Base-by-base conservation (phyloP, 192 early-diverging fungal species). In the Gryganskiella cystojenkinii region DNA sequence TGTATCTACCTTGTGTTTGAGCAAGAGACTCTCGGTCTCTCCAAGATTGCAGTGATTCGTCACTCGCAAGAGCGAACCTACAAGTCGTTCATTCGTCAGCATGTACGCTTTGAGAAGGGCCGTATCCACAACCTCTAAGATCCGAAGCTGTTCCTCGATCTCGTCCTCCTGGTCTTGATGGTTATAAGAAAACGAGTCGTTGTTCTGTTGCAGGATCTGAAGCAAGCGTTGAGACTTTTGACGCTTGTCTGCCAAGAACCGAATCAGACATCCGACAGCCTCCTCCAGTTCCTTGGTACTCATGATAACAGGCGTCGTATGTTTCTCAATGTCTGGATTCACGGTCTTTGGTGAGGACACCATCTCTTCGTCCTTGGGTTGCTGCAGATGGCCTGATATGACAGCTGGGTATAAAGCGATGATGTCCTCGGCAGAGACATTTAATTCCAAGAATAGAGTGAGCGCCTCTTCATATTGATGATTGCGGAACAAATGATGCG, bases 31-130 rank as follows among this genome's bases (percentile, higher is more conserved):
- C 72, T 97, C 96, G 50, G 90, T 89, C 53, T 93, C 90, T 64
- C 93, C 87, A 3, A 97, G 85, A 70, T 96, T 92, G 73, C 96
- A 98, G 79, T 92, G 90, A 69, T 97, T 98, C 22, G 82, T 81
- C 0, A 98, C 93, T 27, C 96, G 88, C 50, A 99, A 80, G n/a
- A 99, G 84, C 0, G 96, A 92, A 3, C 98, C 95, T 3, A 98
- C 90, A 20, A 99, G 86, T 3, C 90, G 84, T 35, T 93, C 92
- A 47, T 96, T 96, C 31, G 90, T 91, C 57, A 89, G 83, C 82
- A 98, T 84, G 67, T 98, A 99, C 1, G 95, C 88, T 78, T 95
- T 95, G 31, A 99, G 80, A 43, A 99, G 78, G 0, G 95, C 90
- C 0, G 98, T 98, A 56, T 99, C 98, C 4, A 98, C 91, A 20